Evolutionary conservation across 139 green algal species (phyloP).

Genomic region (Cymbomonas tetramitiformis): DNA sequence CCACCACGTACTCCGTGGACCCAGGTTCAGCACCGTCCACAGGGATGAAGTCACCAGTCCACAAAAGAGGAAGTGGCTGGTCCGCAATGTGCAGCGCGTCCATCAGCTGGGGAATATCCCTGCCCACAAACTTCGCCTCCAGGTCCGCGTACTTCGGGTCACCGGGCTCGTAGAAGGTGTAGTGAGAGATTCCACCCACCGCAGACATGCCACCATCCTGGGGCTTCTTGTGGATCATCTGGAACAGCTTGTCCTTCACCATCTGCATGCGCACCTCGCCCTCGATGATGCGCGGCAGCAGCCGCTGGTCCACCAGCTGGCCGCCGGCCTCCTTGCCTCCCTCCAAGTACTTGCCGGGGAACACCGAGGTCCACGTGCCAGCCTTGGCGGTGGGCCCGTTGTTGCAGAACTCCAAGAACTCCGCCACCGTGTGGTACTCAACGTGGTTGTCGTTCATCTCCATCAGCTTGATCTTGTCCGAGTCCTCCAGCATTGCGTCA

Average conservation of each 20-base stretch:
- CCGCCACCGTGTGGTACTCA: conserved; percentile 13
- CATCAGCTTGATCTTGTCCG: neutral
- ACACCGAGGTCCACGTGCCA: neutral
- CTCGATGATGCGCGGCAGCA: conserved; percentile 29
- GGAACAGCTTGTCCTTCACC: conserved; percentile 21
- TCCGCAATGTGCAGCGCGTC: neutral
- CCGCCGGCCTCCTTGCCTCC: too few relatives aligned
- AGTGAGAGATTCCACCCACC: neutral
- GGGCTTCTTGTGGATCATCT: conserved; percentile 36
- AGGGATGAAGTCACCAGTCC: conserved; percentile 30
- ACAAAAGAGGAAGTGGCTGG: conserved; percentile 21
- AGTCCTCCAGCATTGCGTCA: neutral
- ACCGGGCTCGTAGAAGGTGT: conserved; percentile 4
- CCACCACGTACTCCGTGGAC: conserved; percentile 24
- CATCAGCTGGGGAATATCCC: neutral
- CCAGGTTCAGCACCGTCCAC: conserved; percentile 19
- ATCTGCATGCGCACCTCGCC: conserved; percentile 31
- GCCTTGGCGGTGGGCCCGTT: neutral
- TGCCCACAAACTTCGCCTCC: neutral
- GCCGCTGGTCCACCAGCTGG: conserved; percentile 29
- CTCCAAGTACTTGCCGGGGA: conserved; percentile 14
- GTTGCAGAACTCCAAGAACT: conserved; percentile 25
- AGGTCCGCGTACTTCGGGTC: neutral
- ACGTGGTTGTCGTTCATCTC: conserved; percentile 18
- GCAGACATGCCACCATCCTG: conserved; percentile 16